Evolutionary conservation across 2,329 filamentous ascomycete genomes (phyloP), one percentile per base, ranked within the genome.

Genomic region (Penicillium fuscoglaucum): DNA sequence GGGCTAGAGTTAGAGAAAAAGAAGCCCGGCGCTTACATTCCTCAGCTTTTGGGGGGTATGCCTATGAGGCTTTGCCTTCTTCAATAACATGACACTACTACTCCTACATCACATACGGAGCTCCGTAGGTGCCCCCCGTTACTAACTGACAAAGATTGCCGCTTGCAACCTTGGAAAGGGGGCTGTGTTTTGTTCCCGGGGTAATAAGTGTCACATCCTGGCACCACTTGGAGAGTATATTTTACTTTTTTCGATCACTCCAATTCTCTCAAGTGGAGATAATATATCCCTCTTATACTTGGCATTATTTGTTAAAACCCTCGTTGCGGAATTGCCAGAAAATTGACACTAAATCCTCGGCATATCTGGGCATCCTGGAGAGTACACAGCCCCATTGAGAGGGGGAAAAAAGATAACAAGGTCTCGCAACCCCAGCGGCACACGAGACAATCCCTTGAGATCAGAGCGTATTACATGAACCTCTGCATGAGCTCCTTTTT

Each of bases 371-470:
- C 63, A 64, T 48, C 29, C 15, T 47, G 21, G n/a, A n/a, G 9
- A 8, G 13, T 35, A 60, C 63, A 64, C 63, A 65, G 63, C 63
- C 63, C 57, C 63, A n/a, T 43, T 21, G 10, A 44, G 45, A 59
- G 46, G 51, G 40, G 57, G 31, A 13, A 52, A 54, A 54, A 52
- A 45, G 37, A 59, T 43, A 50, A 57, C 48, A 41, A 26, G 50
- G 49, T 21, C 19, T 48, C 28, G n/a, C 29, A 24, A 39, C 21
- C 21, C 55, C 50, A 24, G 10, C 54, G 54, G 21, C 26, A 54
- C 28, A 41, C 21, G 43, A 57, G 28, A 57, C 28, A 28, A 21
- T 24, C 15, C n/a, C 9, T 29, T 21, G 15, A 26, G 10, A 48
- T 48, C 21, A 33, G 21, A 41, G 7, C 29, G 1, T 41, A 48